A percentile compares a stretch with the other conserved stretches of the same genome.
Evolutionary conservation across 1,284 basidiomycete species (phyloP).

Genomic region (Rhizoctonia solani): DNA sequence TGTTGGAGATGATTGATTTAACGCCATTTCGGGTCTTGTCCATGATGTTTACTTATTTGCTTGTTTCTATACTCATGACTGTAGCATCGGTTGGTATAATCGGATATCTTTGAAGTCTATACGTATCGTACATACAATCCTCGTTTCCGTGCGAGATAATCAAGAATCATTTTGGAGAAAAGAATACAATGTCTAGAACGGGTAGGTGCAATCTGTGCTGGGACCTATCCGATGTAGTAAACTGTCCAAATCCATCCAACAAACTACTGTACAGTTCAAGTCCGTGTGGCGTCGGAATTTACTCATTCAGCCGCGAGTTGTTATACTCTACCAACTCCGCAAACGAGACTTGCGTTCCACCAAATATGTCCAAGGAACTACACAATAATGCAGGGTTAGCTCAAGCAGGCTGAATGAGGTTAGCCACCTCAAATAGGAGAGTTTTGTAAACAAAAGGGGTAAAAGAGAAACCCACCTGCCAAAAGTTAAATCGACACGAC

Average conservation of each 20-base stretch:
- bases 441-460: too few species aligned
- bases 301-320: slow-evolving; percentile 8
- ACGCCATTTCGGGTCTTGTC: not conserved
- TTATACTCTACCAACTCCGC: slow-evolving; percentile 60
- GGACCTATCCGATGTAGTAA: too few species aligned
- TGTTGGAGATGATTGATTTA: slow-evolving; percentile 25
- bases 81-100: too few species aligned
- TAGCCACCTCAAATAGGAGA: too few species aligned
- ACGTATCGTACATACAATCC: too few species aligned
- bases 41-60: not conserved
- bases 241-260: too few species aligned
- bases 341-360: slow-evolving; percentile 72
- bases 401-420: too few species aligned
- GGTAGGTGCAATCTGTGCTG: too few species aligned
- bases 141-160: too few species aligned
- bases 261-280: too few species aligned
- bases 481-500: slow-evolving; percentile 93
- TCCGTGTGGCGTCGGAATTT: not conserved
- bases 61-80: not conserved
- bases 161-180: too few species aligned
- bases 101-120: too few species aligned
- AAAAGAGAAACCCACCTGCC: slow-evolving; percentile 88
- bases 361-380: slow-evolving; percentile 84
- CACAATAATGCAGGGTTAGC: not conserved
- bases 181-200: not conserved